Percentiles rank a stretch among this genome's conserved stretches.
Evolutionary conservation across 768 basidiomycete genomes (phyloP).

Genomic region (Suillus spraguei): DNA sequence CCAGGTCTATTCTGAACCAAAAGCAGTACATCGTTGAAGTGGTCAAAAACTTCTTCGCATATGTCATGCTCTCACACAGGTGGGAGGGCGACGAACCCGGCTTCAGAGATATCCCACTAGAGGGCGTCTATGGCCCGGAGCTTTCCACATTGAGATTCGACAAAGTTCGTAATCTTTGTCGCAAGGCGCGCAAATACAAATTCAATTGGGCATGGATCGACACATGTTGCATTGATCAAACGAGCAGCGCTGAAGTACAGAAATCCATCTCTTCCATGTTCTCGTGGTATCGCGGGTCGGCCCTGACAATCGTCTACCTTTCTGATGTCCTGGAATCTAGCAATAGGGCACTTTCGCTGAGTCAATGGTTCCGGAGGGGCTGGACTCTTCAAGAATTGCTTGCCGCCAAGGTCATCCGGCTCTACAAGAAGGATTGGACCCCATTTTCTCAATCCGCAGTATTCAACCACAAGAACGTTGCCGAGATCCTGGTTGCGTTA

Average conservation of each 20-base stretch:
- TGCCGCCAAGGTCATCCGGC: conserved; percentile 25
- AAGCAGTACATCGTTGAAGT: conserved; percentile 9
- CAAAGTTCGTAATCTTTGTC: conserved; percentile 28
- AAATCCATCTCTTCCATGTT: conserved; percentile 38
- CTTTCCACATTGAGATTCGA: not conserved
- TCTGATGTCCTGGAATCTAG: conserved; percentile 20
- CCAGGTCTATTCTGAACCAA: not conserved
- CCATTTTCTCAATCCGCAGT: not conserved
- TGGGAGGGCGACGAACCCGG: conserved; percentile 22
- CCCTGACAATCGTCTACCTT: conserved; percentile 33
- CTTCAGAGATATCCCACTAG: not conserved
- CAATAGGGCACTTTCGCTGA: conserved; percentile 18
- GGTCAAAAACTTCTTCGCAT: conserved; percentile 26
- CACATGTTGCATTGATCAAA: conserved; percentile 33
- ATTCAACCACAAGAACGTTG: conserved; percentile 9
- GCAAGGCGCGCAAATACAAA: conserved; percentile 18
- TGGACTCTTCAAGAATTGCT: conserved; percentile 34
- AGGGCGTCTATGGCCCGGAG: conserved; percentile 15
- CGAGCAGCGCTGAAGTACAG: conserved; percentile 32
- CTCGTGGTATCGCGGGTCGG: conserved; percentile 32
- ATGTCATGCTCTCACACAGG: conserved; percentile 31
- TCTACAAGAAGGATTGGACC: conserved; percentile 30
- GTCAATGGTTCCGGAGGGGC: conserved; percentile 24
- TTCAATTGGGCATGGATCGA: conserved; percentile 34
- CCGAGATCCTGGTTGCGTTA: conserved; percentile 4